Evolutionary conservation across 768 basidiomycete genomes (phyloP).

Genomic region (Stropharia rugosoannulata): DNA sequence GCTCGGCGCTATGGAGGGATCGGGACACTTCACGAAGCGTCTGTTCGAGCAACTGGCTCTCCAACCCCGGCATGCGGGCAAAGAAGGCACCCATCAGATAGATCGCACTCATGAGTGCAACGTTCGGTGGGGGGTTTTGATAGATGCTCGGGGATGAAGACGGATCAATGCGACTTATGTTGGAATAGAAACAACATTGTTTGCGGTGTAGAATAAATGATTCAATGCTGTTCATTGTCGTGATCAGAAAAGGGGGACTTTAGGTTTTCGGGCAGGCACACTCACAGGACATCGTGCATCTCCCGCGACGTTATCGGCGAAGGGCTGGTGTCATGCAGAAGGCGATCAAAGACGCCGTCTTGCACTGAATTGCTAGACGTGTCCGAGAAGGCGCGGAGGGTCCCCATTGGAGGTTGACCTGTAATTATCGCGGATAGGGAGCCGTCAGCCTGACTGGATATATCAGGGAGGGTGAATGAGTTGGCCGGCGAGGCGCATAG

Average conservation of each 20-base stretch:
- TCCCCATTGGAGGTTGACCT: neutral
- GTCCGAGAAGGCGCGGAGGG: conserved; percentile 13
- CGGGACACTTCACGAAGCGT: conserved; percentile 49
- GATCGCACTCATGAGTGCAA: conserved; percentile 61
- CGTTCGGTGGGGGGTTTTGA: conserved; percentile 39
- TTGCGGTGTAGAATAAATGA: conserved; percentile 56
- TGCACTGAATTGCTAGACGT: conserved; percentile 13
- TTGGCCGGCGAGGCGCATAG: neutral
- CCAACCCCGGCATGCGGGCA: conserved; percentile 42
- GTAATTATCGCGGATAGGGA: neutral
- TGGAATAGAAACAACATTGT: conserved; percentile 58
- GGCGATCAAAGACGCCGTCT: conserved; percentile 13
- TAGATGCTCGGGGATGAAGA: conserved; percentile 22
- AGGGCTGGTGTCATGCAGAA: conserved; percentile 9
- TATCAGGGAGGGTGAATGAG: neutral
- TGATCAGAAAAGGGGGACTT: neutral
- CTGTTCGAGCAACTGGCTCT: conserved; percentile 47
- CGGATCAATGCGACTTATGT: conserved; percentile 42
- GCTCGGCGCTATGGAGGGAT: conserved; percentile 54
- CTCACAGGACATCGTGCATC: conserved; percentile 20
- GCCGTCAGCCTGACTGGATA: neutral
- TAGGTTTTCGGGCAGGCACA: conserved; percentile 1
- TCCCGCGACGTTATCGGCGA: conserved; percentile 11
- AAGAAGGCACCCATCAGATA: conserved; percentile 61
- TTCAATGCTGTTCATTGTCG: conserved; percentile 37